Base-by-base conservation (phyloP, 2,329 filamentous ascomycete species). In the Chaetomiaceae sp. region DNA sequence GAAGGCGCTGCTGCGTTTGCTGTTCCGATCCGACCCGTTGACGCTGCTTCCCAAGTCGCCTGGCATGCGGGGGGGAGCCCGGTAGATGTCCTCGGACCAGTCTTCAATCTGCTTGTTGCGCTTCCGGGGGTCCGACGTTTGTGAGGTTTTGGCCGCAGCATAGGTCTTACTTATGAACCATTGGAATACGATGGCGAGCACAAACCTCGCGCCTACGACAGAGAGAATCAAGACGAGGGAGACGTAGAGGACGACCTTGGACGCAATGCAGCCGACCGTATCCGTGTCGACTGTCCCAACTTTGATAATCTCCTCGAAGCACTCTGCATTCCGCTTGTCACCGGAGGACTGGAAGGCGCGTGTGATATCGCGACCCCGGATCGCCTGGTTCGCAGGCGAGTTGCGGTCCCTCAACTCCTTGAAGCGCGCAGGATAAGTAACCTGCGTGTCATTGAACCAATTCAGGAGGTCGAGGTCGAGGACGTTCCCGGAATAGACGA, bases 81-180 rank as follows among this genome's bases (percentile, higher is more conserved):
- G 87, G 70, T 99, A 97, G 63, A 99, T 99, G 66, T 99, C 94
- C 60, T 97, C 89, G 13, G 86, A 87, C 94, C 94, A 99, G 64
- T 96, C 92, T 69, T 99, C 94, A 60, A 99, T 99, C 72, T 97
- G 90, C 62, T 87, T 84, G 62, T 91, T 87, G 54, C 94, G 85
- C 72, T 91, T 87, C 68, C 92, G 90, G 60, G 85, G 82, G 67
- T 94, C 83, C 5, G 85, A 84, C 14, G 83, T 84, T 69, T 95
- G 86, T 2, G 89, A 92, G 0, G 92, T 95, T 71, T 89, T 96
- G 43, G 80, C 74, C 0, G 92, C 89, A 3, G 86, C 91, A 66
- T 92, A 97, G 58, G 85, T 86, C 61, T 86, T 85, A 67, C 88
- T 87, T 60, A 97, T 77, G 71, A 99, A 96, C 95, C 95, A 99